phyloP scores from a whole-genome alignment of 768 basidiomycete species.

The Piloderma croceum region DNA sequence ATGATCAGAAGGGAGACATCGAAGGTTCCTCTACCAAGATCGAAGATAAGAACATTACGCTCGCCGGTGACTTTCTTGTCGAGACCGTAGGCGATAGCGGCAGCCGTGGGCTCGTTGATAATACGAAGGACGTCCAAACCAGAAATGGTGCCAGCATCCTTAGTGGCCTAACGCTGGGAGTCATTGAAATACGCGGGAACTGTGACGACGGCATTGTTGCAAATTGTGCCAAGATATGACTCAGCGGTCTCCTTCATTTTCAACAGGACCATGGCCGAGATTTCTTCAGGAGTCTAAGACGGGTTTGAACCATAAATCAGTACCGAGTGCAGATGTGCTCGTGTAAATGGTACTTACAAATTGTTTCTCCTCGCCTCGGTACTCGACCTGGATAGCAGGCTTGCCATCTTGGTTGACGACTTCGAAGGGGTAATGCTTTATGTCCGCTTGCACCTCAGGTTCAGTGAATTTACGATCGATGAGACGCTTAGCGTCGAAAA shows the following conservation, averaged over 20 bases:
- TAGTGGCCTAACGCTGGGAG: constrained; percentile 47
- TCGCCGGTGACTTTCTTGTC: constrained; percentile 28
- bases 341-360: constrained; percentile 36
- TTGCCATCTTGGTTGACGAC: constrained; percentile 35
- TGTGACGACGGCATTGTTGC: constrained; percentile 35
- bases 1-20: constrained; percentile 65
- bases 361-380: constrained; percentile 38
- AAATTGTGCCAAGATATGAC: constrained; percentile 42
- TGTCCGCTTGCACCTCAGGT: constrained; percentile 41
- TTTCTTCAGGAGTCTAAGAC: constrained; percentile 36
- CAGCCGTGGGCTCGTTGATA: constrained; percentile 48
- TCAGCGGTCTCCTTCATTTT: constrained; percentile 51
- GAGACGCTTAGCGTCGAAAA: constrained; percentile 56
- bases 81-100: constrained; percentile 49
- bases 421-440: constrained; percentile 43
- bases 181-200: constrained; percentile 28
- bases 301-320: neutral
- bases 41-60: constrained; percentile 15
- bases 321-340: constrained; percentile 6
- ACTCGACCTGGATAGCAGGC: constrained; percentile 41
- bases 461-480: constrained; percentile 47
- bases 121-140: constrained; percentile 45
- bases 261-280: constrained; percentile 43
- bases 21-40: constrained; percentile 30
- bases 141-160: constrained; percentile 44